phyloP scores from a whole-genome alignment of 1,139 yeast species.

The Suhomyces kunorum region DNA sequence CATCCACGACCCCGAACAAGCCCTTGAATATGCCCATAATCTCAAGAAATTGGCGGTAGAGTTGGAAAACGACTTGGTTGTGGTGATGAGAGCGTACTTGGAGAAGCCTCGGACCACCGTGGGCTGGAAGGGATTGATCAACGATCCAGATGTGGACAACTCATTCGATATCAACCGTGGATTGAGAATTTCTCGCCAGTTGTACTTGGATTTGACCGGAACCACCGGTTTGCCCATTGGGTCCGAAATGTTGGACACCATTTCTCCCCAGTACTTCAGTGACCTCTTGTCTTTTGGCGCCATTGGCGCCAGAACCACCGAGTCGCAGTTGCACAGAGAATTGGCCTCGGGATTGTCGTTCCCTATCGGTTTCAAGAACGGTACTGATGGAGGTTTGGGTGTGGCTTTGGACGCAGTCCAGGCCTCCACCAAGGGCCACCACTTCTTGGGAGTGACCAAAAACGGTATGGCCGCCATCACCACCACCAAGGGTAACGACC shows the following conservation, averaged over 20 bases:
- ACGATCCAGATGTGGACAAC: constrained; percentile 93
- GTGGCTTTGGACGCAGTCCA: constrained; percentile 94
- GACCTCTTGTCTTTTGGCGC: constrained; percentile 95
- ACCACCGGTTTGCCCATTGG: constrained; percentile 81
- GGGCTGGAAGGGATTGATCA: constrained; percentile 98
- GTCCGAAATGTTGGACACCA: constrained; percentile 96
- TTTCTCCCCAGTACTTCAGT: constrained; percentile 94
- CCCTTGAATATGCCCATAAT: constrained; percentile 80
- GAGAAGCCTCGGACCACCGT: constrained; percentile 99
- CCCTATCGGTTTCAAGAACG: constrained; percentile 98
- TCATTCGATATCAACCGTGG: constrained; percentile 96
- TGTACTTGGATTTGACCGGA: constrained; percentile 80
- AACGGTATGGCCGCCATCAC: constrained; percentile 96
- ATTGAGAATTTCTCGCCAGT: constrained; percentile 78
- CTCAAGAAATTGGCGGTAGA: constrained; percentile 68
- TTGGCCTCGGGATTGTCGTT: constrained; percentile 93
- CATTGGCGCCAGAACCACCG: constrained; percentile 98
- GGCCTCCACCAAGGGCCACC: constrained; percentile 92
- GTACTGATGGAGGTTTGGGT: constrained; percentile 92
- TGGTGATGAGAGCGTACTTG: constrained; percentile 94
- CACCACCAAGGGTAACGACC: constrained; percentile 89
- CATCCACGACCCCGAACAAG: constrained; percentile 87
- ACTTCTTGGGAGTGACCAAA: constrained; percentile 95
- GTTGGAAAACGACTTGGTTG: constrained; percentile 70
- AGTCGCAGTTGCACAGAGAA: constrained; percentile 96